A percentile compares a stretch with the other conserved stretches of the same genome.
Conservation (phyloP, 306 rosid genomes). For the Cotoneaster glaucophyllus region DNA sequence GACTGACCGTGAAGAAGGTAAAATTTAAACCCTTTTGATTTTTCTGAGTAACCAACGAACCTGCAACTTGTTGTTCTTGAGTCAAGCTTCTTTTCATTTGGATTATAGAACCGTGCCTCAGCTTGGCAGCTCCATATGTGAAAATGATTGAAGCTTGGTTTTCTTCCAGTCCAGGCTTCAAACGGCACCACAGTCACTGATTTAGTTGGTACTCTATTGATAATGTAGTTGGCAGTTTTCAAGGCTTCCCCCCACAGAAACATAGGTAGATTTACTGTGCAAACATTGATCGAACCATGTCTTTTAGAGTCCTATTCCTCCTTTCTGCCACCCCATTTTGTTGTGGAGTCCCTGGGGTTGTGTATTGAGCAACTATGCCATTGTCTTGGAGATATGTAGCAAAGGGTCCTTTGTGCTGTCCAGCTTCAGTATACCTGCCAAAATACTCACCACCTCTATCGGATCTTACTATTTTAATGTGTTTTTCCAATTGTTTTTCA, state of each 20-base stretch:
- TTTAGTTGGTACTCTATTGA: background rate
- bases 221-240: no score
- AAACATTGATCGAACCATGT: background rate
- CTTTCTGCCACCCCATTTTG: background rate
- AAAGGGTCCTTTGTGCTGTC: background rate
- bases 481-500: no score
- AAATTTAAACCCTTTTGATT: background rate
- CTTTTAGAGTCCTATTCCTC: background rate
- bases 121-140: background rate
- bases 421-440: background rate
- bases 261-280: fast-evolving
- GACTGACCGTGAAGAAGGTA: fast-evolving
- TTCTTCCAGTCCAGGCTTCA: background rate
- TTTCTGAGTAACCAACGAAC: background rate
- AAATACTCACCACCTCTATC: background rate
- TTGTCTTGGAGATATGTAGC: background rate
- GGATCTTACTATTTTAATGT: background rate
- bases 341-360: background rate
- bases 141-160: background rate
- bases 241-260: background rate
- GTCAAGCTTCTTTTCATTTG: background rate
- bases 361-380: no score
- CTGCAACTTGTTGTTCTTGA: background rate
- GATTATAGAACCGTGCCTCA: background rate
- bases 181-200: background rate